Evolutionary conservation across 2,329 filamentous ascomycete species (phyloP).

Genomic region (Xylariales sp.): DNA sequence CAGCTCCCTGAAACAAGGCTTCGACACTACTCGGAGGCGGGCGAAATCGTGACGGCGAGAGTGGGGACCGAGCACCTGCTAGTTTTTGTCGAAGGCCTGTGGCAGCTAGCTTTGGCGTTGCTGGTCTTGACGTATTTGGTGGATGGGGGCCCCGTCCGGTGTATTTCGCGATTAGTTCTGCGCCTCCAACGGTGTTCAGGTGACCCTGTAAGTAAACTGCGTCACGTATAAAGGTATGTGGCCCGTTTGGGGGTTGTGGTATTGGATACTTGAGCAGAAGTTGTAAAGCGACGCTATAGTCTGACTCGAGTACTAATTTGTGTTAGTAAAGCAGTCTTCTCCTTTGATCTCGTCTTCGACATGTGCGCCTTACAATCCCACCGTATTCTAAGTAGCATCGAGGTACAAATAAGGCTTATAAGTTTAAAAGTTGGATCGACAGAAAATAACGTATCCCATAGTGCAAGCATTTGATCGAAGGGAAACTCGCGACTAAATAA

Average conservation of each 20-base stretch:
- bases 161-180: constrained; percentile 76
- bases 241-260: constrained; percentile 69
- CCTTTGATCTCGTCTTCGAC: background rate
- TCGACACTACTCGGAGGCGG: constrained; percentile 71
- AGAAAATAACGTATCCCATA: constrained; percentile 94
- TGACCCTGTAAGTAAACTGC: constrained; percentile 79
- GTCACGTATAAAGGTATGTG: constrained; percentile 86
- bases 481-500: constrained; percentile 94
- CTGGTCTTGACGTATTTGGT: constrained; percentile 43
- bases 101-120: constrained; percentile 52
- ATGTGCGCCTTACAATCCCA: constrained; percentile 76
- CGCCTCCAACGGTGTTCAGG: constrained; percentile 70
- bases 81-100: constrained; percentile 57
- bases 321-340: constrained; percentile 44
- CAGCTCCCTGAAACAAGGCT: constrained; percentile 78
- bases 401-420: constrained; percentile 90
- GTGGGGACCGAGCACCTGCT: constrained; percentile 57
- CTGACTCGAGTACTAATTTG: constrained; percentile 77
- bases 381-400: constrained; percentile 91
- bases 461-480: constrained; percentile 81
- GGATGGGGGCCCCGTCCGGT: constrained; percentile 65
- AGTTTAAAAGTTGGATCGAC: constrained; percentile 83
- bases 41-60: constrained; percentile 63
- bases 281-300: constrained; percentile 87
- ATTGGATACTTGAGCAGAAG: constrained; percentile 85